Conservation (phyloP, 352 stramenopile species). For the Phytophthora ohioensis region DNA sequence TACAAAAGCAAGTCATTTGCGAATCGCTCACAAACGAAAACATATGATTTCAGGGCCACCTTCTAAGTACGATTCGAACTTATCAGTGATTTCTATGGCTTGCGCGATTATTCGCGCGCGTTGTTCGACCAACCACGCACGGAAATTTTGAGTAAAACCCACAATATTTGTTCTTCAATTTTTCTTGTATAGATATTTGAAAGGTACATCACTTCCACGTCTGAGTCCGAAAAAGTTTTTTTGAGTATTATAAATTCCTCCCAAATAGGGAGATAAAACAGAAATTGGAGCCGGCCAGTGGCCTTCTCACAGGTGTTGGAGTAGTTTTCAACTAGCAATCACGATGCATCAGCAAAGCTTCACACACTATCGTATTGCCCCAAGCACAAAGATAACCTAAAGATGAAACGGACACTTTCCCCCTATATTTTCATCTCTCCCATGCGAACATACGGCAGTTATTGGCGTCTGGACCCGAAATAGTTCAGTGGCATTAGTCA, state of each 20-base stretch:
- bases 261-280: constrained; percentile 83
- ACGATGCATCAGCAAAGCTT: constrained; percentile 95
- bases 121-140: too few species aligned
- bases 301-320: constrained; percentile 92
- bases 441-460: constrained; percentile 43
- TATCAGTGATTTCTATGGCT: too few species aligned
- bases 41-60: too few species aligned
- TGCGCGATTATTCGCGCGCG: too few species aligned
- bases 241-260: constrained; percentile 36
- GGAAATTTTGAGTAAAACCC: too few species aligned
- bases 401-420: not conserved
- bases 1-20: too few species aligned
- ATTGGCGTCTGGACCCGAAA: not conserved
- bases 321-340: constrained; percentile 97
- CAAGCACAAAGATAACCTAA: constrained; percentile 89
- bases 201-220: too few species aligned
- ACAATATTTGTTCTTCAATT: too few species aligned
- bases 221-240: too few species aligned
- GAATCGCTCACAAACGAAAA: too few species aligned
- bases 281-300: constrained; percentile 93
- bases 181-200: too few species aligned
- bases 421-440: constrained; percentile 22
- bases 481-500: not conserved
- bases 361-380: constrained; percentile 94
- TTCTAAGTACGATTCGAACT: too few species aligned